phyloP scores from a whole-genome alignment of 2,329 filamentous ascomycete genomes.

The Pseudogymnoascus pannorum region DNA sequence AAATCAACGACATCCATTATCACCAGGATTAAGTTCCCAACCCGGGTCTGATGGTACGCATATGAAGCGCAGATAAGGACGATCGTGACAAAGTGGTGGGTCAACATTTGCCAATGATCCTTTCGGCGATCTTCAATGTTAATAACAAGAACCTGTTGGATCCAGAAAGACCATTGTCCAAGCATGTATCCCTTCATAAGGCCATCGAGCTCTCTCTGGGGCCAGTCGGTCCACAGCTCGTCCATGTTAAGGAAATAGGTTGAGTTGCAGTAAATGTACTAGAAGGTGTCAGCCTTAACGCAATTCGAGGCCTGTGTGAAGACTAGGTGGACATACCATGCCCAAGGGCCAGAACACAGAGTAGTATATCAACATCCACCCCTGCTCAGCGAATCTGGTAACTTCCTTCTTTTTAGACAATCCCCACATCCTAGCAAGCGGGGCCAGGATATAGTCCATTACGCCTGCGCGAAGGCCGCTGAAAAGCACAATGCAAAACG shows the following conservation, averaged over 20 bases:
- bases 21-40: conserved; percentile 81
- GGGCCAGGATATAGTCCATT: conserved; percentile 83
- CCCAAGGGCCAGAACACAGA: conserved; percentile 74
- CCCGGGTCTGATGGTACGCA: conserved; percentile 76
- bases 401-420: conserved; percentile 69
- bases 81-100: conserved; percentile 87
- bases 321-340: conserved; percentile 50
- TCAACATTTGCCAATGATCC: conserved; percentile 94
- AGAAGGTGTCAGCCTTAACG: conserved; percentile 19
- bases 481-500: conserved; percentile 74
- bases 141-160: conserved; percentile 90
- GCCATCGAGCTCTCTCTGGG: conserved; percentile 64
- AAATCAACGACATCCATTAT: conserved; percentile 93
- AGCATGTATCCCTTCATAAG: conserved; percentile 85
- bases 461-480: conserved; percentile 75
- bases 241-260: conserved; percentile 70
- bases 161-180: conserved; percentile 83
- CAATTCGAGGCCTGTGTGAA: neutral
- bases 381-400: conserved; percentile 87
- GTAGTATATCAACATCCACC: conserved; percentile 84
- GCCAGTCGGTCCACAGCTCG: conserved; percentile 81
- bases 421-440: conserved; percentile 65
- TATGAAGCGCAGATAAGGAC: conserved; percentile 75
- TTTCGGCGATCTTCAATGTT: conserved; percentile 92
- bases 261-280: conserved; percentile 77